A percentile compares a stretch with the other conserved stretches of the same genome.
Evolutionary conservation across 2,329 filamentous ascomycete genomes (phyloP).

Genomic region (Diplodia mutila): DNA sequence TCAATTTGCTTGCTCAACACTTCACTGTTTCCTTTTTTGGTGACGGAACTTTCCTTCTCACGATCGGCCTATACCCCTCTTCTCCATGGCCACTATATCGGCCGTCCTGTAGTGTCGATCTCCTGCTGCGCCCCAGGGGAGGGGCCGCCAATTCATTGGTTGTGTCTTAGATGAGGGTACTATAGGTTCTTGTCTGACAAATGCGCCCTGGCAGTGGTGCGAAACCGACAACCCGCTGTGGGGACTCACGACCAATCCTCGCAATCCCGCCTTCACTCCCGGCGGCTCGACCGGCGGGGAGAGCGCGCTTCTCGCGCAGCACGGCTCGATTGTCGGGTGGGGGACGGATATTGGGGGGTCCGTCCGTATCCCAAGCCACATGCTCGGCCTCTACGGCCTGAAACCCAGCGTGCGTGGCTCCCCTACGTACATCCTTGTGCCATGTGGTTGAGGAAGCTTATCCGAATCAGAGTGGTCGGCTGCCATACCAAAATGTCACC

Average conservation of each 20-base stretch:
- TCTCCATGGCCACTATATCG: not conserved
- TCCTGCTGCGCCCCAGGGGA: not conserved
- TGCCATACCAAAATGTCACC: conserved; percentile 53
- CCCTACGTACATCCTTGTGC: not conserved
- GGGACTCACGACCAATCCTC: conserved; percentile 55
- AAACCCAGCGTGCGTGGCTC: conserved; percentile 31
- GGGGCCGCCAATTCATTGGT: not conserved
- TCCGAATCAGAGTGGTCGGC: conserved; percentile 51
- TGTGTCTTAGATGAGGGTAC: conserved; percentile 27
- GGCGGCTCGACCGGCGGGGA: conserved; percentile 67
- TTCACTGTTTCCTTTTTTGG: not conserved
- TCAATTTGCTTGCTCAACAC: conserved; percentile 13
- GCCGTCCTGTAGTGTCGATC: not conserved
- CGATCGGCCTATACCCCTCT: not conserved
- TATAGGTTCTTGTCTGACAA: conserved; percentile 4
- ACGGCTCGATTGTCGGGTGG: conserved; percentile 60
- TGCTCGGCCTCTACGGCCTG: conserved; percentile 36
- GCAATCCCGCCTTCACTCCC: conserved; percentile 49
- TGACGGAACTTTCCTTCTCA: not conserved
- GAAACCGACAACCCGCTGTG: conserved; percentile 59
- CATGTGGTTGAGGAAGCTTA: conserved; percentile 14
- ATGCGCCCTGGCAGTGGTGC: conserved; percentile 48
- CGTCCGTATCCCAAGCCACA: conserved; percentile 57
- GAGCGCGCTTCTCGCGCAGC: conserved; percentile 58
- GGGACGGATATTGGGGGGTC: conserved; percentile 63